Base-by-base conservation (phyloP, 306 rosid genomes). In the Trifolium repens region DNA sequence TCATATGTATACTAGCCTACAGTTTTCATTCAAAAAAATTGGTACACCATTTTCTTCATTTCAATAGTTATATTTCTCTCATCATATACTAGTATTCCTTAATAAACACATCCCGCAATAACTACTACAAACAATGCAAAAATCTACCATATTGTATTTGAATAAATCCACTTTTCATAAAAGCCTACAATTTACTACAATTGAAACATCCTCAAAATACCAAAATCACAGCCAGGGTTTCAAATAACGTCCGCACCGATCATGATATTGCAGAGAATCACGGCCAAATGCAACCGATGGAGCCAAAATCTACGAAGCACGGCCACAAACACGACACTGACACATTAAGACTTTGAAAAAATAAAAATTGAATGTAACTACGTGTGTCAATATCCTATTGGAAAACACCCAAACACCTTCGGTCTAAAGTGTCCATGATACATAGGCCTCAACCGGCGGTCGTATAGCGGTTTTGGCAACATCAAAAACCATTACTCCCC, bases 151-250 rank as follows among this genome's bases (percentile, higher is more conserved):
- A 37, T 42, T 42, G n/a, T 15, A 54, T 43, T 64, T 24, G 54
- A 69, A 54, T 39, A 54, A 27, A 61, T 40, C 68, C 22, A 10
- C 3, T 10, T 74, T 57, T 37, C 40, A 49, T 26, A 22, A 17
- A 37, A 57, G 72, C 44, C 57, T 37, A 52, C 22, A 13, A 43
- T 35, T 55, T 26, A 5, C 16, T 35, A n/a, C 10, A 71, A 46
- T n/a, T 11, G 60, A 67, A 67, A 67, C 4, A 24, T 46, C 76
- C 57, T 44, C 27, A 59, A 43, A 75, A 42, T 43, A 50, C 17
- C 57, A 67, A 24, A 9, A 50, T 17, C 62, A 57, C 34, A 34
- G 24, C 27, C 8, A 12, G 0, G 64, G 16, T 26, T 58, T 58
- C 1, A 58, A 58, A 24, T 58, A 55, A 1, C 2, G 5, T 5